These are phyloP conservation scores for Talaromyces piceae DNA, from an alignment of 2,329 filamentous ascomycete species.

Conservation along the genomic window DNA sequence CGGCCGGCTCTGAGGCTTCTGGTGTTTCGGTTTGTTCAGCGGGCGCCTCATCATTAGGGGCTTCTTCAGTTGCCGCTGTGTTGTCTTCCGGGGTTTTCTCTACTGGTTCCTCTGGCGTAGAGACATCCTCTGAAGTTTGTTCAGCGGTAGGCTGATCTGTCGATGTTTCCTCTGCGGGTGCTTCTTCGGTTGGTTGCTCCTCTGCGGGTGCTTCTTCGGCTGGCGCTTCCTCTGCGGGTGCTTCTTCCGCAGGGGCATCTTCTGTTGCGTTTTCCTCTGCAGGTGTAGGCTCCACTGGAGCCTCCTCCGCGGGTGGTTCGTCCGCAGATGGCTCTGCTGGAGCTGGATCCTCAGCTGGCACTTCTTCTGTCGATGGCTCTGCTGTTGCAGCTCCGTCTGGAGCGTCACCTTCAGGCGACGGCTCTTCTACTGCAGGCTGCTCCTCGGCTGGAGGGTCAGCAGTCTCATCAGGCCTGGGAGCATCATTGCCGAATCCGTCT, in stretches of 20 bases:
- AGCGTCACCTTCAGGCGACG: slow-evolving; percentile 8
- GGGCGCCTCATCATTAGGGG: slow-evolving; percentile 22
- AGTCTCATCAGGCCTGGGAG: slow-evolving; percentile 5
- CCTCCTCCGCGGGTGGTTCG: slow-evolving; percentile 10
- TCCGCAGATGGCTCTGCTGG: slow-evolving; percentile 10
- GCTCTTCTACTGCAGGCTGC: slow-evolving; percentile 4
- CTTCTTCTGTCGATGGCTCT: slow-evolving; percentile 9
- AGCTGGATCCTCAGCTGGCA: slow-evolving; percentile 8
- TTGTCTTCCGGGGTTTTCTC: background rate
- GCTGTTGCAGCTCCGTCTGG: slow-evolving; percentile 3
- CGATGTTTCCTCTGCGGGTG: slow-evolving; percentile 10
- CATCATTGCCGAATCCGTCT: background rate
- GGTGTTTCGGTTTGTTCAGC: slow-evolving; percentile 22
- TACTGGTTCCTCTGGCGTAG: slow-evolving; percentile 10
- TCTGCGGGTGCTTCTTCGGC: slow-evolving; percentile 12
- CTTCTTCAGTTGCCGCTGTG: background rate
- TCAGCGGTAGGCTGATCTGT: slow-evolving; percentile 12
- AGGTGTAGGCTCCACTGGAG: slow-evolving; percentile 5
- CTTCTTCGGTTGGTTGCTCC: slow-evolving; percentile 14
- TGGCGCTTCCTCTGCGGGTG: slow-evolving; percentile 8
- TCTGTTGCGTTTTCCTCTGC: background rate
- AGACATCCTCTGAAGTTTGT: slow-evolving; percentile 12
- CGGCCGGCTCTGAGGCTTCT: slow-evolving; percentile 8
- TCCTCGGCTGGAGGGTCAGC: background rate
- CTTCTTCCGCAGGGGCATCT: background rate